Evolutionary conservation across 2,329 filamentous ascomycete species (phyloP).

Genomic region (Diplocarpon rosae): DNA sequence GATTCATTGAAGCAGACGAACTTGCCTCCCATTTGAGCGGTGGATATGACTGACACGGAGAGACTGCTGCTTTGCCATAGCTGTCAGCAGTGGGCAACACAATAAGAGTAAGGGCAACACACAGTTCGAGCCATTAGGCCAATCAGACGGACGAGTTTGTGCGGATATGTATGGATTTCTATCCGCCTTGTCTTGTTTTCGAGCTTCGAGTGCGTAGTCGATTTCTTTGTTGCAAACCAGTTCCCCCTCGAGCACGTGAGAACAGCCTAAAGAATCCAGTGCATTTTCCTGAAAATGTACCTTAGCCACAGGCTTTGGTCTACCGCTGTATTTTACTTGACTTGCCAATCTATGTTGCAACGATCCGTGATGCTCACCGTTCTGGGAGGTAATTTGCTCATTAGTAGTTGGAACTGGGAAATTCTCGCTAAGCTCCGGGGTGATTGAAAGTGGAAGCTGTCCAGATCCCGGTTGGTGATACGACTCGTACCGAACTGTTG

Average conservation of each 20-base stretch:
- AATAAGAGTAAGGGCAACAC: background rate
- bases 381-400: background rate
- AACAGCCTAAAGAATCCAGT: slow-evolving; percentile 13
- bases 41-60: background rate
- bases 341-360: background rate
- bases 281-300: slow-evolving; percentile 1
- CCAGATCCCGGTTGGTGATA: slow-evolving; percentile 5
- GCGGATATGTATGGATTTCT: background rate
- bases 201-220: slow-evolving; percentile 21
- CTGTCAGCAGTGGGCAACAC: background rate
- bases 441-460: slow-evolving; percentile 7
- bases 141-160: slow-evolving; percentile 6
- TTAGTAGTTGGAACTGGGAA: background rate
- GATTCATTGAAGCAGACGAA: background rate
- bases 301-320: background rate
- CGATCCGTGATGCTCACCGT: background rate
- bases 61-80: slow-evolving; percentile 5
- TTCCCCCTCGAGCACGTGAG: background rate
- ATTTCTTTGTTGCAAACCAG: slow-evolving; percentile 3
- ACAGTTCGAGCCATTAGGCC: slow-evolving; percentile 13
- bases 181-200: slow-evolving; percentile 10
- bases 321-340: background rate
- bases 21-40: too few relatives aligned
- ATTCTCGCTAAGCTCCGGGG: slow-evolving; percentile 7
- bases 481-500: slow-evolving; percentile 7